Percentiles rank a stretch among this genome's conserved stretches.
These are phyloP conservation scores for Leptoxyphium fumago DNA, from an alignment of 2,329 filamentous ascomycete species.

Conservation along the genomic window DNA sequence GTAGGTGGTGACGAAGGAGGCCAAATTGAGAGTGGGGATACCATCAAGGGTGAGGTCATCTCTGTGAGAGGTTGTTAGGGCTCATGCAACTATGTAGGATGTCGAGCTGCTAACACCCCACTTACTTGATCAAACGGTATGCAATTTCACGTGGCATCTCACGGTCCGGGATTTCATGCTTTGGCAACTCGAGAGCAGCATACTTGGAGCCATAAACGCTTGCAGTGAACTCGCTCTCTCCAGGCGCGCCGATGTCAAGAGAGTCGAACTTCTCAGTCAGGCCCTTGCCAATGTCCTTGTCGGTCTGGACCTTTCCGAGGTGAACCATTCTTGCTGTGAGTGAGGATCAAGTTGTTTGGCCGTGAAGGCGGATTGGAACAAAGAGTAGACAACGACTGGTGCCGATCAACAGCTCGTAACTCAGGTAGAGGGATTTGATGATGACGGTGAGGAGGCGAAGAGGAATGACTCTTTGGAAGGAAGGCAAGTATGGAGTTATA, in stretches of 20 bases:
- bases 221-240: conserved; percentile 48
- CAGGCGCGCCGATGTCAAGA: conserved; percentile 28
- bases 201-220: conserved; percentile 82
- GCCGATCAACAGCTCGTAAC: no score
- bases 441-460: no score
- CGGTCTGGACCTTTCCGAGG: conserved; percentile 17
- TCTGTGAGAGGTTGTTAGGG: conserved; percentile 11
- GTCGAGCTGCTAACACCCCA: neutral
- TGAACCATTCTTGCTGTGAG: conserved; percentile 19
- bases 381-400: no score
- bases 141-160: conserved; percentile 88
- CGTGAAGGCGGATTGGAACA: no score
- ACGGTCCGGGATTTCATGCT: conserved; percentile 69
- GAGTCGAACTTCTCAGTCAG: conserved; percentile 32
- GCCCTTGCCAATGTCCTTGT: conserved; percentile 20
- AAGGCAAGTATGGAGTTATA: no score
- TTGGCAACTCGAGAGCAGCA: conserved; percentile 65
- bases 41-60: conserved; percentile 86
- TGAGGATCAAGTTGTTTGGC: neutral
- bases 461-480: no score
- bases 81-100: no score
- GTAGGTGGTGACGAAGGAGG: conserved; percentile 89
- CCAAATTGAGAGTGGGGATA: conserved; percentile 76
- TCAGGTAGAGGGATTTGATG: no score
- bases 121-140: conserved; percentile 80